Conservation (phyloP, 2,329 filamentous ascomycete species). For the Achaetomium macrosporum region DNA sequence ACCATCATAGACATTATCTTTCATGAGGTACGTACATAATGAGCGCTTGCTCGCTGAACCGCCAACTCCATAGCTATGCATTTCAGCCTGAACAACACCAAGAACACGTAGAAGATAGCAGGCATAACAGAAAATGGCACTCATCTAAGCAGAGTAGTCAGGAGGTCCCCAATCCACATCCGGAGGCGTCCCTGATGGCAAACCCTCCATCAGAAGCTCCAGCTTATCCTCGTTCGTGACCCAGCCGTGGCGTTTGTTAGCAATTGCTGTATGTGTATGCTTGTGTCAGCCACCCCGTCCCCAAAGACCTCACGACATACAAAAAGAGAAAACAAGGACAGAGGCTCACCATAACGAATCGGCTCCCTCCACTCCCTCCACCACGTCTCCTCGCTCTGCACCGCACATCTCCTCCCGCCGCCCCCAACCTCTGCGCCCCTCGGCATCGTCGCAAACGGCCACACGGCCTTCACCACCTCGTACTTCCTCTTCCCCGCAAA, state of each 20-base stretch:
- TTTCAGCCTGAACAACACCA: too few relatives aligned
- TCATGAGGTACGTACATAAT: neutral
- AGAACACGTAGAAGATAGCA: neutral
- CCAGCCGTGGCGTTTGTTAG: constrained; percentile 36
- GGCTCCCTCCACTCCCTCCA: constrained; percentile 47
- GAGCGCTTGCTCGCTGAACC: neutral
- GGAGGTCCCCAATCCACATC: constrained; percentile 40
- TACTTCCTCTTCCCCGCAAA: constrained; percentile 50
- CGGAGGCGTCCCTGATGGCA: constrained; percentile 29
- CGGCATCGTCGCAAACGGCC: constrained; percentile 48
- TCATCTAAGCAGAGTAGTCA: constrained; percentile 20
- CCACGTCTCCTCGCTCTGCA: constrained; percentile 53
- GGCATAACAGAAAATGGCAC: neutral
- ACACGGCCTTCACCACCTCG: constrained; percentile 50
- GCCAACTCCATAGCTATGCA: constrained; percentile 10
- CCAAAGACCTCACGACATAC: neutral
- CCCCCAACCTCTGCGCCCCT: constrained; percentile 35
- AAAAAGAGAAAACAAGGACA: neutral
- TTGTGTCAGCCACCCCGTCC: neutral
- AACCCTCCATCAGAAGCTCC: constrained; percentile 48
- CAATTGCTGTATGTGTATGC: constrained; percentile 24
- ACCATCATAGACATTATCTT: neutral
- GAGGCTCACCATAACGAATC: constrained; percentile 33
- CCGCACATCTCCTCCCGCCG: constrained; percentile 38
- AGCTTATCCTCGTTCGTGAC: constrained; percentile 50